A percentile compares a stretch with the other conserved stretches of the same genome.
Evolutionary conservation across 306 rosid genomes (phyloP).

Genomic region (Amphicarpaea edgeworthii): DNA sequence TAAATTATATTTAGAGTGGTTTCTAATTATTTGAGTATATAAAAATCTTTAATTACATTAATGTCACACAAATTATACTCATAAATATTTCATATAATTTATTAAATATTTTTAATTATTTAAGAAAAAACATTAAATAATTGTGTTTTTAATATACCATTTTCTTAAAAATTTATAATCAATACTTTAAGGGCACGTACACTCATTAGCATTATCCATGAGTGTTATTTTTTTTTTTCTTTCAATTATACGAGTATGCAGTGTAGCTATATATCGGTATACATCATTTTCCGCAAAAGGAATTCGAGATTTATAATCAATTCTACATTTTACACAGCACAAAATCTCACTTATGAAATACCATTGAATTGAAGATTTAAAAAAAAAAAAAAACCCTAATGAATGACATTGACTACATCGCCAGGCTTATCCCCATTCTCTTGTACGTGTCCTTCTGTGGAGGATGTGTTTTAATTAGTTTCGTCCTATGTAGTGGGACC

Average conservation of each 20-base stretch:
- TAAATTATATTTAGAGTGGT: no score
- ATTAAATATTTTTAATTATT: not conserved
- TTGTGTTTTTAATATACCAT: not conserved
- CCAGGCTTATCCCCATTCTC: conserved; percentile 22
- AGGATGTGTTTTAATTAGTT: not conserved
- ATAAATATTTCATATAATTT: not conserved
- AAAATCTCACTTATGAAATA: not conserved
- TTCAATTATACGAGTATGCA: no score
- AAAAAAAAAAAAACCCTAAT: not conserved
- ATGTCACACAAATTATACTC: no score
- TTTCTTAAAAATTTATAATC: not conserved
- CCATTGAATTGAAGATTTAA: not conserved
- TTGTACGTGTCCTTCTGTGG: not conserved
- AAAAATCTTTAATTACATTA: no score
- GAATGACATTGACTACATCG: not conserved
- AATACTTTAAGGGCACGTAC: not conserved
- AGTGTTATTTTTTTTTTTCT: not conserved
- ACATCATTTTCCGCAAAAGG: not conserved
- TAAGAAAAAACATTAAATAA: not conserved
- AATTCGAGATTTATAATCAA: not conserved
- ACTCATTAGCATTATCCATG: not conserved
- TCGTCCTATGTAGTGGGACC: conserved; percentile 38
- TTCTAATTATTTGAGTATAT: no score
- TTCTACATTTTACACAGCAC: not conserved
- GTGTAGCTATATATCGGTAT: no score